A percentile compares a stretch with the other conserved stretches of the same genome.
phyloP scores from a whole-genome alignment of 2,329 filamentous ascomycete species.

The Zelopaecilomyces penicillatus region DNA sequence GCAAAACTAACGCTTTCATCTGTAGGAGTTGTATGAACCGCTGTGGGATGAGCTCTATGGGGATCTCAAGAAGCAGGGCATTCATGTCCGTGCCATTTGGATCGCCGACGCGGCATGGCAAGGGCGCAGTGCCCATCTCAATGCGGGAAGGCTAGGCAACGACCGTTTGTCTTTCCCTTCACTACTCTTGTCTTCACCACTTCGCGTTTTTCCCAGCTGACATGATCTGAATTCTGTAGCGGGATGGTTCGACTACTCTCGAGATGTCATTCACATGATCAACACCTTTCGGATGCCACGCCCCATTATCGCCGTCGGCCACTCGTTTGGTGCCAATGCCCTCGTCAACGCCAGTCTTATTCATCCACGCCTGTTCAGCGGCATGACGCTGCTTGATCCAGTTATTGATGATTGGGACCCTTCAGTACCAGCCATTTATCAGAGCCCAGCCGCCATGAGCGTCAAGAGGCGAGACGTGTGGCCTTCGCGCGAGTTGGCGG shows the following conservation, averaged over 20 bases:
- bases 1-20: background rate
- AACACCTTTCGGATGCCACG: conserved; percentile 75
- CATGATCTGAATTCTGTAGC: conserved; percentile 37
- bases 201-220: background rate
- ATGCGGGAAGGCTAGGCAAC: conserved; percentile 68
- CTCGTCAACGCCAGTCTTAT: conserved; percentile 64
- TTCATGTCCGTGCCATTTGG: conserved; percentile 76
- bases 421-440: conserved; percentile 25
- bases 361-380: conserved; percentile 72
- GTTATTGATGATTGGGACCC: conserved; percentile 52
- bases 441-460: conserved; percentile 50
- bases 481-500: conserved; percentile 66
- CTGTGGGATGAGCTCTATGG: conserved; percentile 76
- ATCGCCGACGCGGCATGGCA: conserved; percentile 85
- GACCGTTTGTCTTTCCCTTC: conserved; percentile 53
- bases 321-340: conserved; percentile 77
- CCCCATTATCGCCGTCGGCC: conserved; percentile 75
- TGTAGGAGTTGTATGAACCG: conserved; percentile 81
- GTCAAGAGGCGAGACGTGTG: conserved; percentile 69
- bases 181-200: background rate
- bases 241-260: conserved; percentile 75
- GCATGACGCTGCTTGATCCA: conserved; percentile 74
- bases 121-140: conserved; percentile 69
- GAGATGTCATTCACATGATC: conserved; percentile 77
- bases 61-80: conserved; percentile 46